Evolutionary conservation across 805 yeast species (phyloP).

Genomic region (Ogataea nitratoaversa): DNA sequence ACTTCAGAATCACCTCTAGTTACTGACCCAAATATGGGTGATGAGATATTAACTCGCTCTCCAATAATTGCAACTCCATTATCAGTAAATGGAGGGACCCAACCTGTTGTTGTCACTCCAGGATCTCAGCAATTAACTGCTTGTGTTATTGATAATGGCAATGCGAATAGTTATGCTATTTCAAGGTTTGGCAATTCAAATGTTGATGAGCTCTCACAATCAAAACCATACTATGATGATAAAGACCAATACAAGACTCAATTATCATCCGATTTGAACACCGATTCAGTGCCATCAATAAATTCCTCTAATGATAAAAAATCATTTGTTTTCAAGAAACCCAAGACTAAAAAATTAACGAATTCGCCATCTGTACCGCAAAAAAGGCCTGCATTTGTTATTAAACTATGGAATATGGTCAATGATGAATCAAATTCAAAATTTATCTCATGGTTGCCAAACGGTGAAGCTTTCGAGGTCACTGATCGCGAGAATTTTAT

Average conservation of each 20-base stretch:
- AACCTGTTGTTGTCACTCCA: slow-evolving; percentile 3
- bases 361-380: slow-evolving; percentile 20
- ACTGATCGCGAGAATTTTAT: slow-evolving; percentile 81
- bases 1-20: slow-evolving; percentile 9
- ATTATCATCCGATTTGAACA: too few species aligned
- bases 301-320: slow-evolving; percentile 1
- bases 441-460: slow-evolving; percentile 78
- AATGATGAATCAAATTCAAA: slow-evolving; percentile 69
- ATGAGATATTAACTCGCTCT: slow-evolving; percentile 7
- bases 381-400: slow-evolving; percentile 88
- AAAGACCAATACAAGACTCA: too few species aligned
- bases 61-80: slow-evolving; percentile 14
- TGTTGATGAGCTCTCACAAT: neutral
- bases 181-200: slow-evolving; percentile 10
- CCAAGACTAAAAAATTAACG: slow-evolving; percentile 21
- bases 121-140: slow-evolving; percentile 4
- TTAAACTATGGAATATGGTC: slow-evolving; percentile 94
- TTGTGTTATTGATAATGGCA: slow-evolving; percentile 1
- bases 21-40: slow-evolving; percentile 4
- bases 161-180: slow-evolving; percentile 6
- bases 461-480: slow-evolving; percentile 84
- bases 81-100: slow-evolving; percentile 4
- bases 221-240: slow-evolving; percentile 14
- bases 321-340: slow-evolving; percentile 19
- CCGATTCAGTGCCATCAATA: neutral